Evolutionary conservation across 805 yeast species (phyloP).

Genomic region (Tetrapisispora iriomotensis): DNA sequence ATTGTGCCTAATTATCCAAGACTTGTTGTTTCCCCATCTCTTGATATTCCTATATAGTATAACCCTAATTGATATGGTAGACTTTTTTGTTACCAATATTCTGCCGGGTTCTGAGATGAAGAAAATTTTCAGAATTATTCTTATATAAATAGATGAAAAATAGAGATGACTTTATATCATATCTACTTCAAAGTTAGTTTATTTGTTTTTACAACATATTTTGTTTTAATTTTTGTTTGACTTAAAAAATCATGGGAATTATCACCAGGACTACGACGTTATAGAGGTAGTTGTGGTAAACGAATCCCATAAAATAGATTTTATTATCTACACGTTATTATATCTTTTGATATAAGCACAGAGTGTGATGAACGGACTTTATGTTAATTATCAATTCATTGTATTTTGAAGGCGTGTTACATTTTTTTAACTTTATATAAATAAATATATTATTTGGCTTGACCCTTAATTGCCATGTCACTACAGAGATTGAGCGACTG

Average conservation of each 20-base stretch:
- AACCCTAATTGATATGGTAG: too few relatives aligned
- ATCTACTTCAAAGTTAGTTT: too few relatives aligned
- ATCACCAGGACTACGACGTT: conserved; percentile 39
- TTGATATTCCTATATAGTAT: too few relatives aligned
- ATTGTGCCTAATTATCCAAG: not conserved
- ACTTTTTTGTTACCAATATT: too few relatives aligned
- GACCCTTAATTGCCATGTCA: too few relatives aligned
- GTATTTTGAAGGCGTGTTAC: conserved; percentile 29
- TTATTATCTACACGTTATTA: conserved; percentile 6
- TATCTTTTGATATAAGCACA: conserved; percentile 13
- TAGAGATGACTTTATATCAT: too few relatives aligned
- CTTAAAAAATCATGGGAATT: conserved; percentile 25
- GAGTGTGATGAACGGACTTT: conserved; percentile 18
- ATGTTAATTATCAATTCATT: conserved; percentile 10
- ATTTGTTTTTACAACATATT: not conserved
- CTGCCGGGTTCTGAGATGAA: too few relatives aligned
- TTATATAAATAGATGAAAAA: too few relatives aligned
- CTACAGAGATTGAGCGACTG: too few relatives aligned
- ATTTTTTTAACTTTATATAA: conserved; percentile 4
- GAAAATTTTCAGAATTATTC: too few relatives aligned
- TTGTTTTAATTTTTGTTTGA: not conserved
- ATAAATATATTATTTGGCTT: too few relatives aligned
- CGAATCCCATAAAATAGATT: conserved; percentile 41
- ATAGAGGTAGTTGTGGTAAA: conserved; percentile 39
- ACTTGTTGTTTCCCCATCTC: not conserved